Percentiles rank a stretch among this genome's conserved stretches.
These are phyloP conservation scores for Apiotrichum brassicae DNA, from an alignment of 1,284 basidiomycete species.

Conservation along the genomic window DNA sequence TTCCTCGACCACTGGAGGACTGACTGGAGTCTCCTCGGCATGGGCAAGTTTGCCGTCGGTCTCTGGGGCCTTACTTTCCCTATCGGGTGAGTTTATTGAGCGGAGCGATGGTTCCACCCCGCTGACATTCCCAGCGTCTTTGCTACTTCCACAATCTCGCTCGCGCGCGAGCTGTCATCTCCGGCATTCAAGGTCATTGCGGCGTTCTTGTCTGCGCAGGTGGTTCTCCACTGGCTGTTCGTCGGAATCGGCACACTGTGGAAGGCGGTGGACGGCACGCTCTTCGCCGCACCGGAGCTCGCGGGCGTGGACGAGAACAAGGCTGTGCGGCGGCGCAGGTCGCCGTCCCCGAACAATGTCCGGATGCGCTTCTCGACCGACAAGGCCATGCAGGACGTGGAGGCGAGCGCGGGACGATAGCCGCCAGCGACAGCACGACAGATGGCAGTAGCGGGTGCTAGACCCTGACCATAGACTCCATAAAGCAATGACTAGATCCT, in stretches of 20 bases:
- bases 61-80: slow-evolving; percentile 47
- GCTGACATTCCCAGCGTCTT: slow-evolving; percentile 48
- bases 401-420: too few relatives aligned
- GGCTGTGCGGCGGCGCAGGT: neutral
- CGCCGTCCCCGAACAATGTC: neutral
- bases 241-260: slow-evolving; percentile 51
- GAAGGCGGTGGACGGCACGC: slow-evolving; percentile 45
- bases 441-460: too few relatives aligned
- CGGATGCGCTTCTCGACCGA: slow-evolving; percentile 32
- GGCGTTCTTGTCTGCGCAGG: slow-evolving; percentile 53
- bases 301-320: slow-evolving; percentile 48
- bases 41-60: slow-evolving; percentile 29
- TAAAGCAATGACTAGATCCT: too few relatives aligned
- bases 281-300: slow-evolving; percentile 52
- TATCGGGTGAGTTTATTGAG: slow-evolving; percentile 34
- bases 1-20: slow-evolving; percentile 23
- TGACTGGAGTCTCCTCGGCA: slow-evolving; percentile 19
- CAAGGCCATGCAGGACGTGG: slow-evolving; percentile 30
- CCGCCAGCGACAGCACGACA: too few relatives aligned
- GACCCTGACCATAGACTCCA: too few relatives aligned
- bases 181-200: slow-evolving; percentile 53
- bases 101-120: too few relatives aligned
- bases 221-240: slow-evolving; percentile 56
- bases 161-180: slow-evolving; percentile 54
- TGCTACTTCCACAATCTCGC: slow-evolving; percentile 56